These are phyloP conservation scores for Fraxinus cuspidata DNA, from an alignment of 257 asterid species.

Conservation along the genomic window DNA sequence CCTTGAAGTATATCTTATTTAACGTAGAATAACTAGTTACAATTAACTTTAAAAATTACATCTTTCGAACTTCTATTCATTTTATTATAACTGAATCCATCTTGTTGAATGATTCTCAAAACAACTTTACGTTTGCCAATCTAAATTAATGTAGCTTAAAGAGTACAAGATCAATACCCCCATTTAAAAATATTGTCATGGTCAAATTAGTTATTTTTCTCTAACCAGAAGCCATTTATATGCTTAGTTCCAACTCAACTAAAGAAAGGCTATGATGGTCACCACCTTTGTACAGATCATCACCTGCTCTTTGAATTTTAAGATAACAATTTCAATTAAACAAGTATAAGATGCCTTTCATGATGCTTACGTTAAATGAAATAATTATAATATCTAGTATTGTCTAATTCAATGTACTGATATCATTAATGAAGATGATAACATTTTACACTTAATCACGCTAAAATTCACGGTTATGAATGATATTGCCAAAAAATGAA, in stretches of 20 bases:
- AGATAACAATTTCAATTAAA: slow-evolving; percentile 27
- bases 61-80: not conserved
- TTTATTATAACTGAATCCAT: not conserved
- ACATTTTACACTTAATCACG: too few species aligned
- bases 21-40: not conserved
- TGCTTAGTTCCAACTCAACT: slow-evolving; percentile 15
- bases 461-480: too few species aligned
- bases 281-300: slow-evolving; percentile 20
- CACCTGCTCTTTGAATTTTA: slow-evolving; percentile 40
- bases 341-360: slow-evolving; percentile 9
- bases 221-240: not conserved
- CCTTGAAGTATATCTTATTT: too few species aligned
- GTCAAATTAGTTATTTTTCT: slow-evolving; percentile 11
- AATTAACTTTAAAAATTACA: not conserved
- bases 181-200: slow-evolving; percentile 3
- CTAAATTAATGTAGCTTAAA: not conserved
- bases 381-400: not conserved
- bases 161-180: slow-evolving; percentile 2
- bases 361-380: not conserved
- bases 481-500: too few species aligned
- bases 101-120: not conserved
- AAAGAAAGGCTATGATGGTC: slow-evolving; percentile 6
- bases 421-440: too few species aligned
- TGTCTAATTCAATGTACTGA: not conserved
- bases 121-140: not conserved